Conservation (phyloP, 495 filamentous ascomycete genomes). For the Talaromyces borbonicus region DNA sequence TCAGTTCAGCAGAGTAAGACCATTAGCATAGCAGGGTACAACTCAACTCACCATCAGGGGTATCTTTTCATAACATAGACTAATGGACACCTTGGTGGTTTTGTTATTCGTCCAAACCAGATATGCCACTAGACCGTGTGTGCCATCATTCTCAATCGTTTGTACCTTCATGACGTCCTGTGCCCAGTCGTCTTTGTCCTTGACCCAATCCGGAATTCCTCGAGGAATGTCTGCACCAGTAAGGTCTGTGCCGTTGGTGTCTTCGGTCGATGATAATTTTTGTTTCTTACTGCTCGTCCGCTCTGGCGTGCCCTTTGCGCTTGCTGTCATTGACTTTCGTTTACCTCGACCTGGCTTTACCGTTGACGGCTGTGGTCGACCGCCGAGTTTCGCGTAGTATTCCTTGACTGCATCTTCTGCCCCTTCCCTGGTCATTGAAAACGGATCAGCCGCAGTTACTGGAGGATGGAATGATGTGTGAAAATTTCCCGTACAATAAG, state of each 20-base stretch:
- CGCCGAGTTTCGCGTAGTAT: slow-evolving; percentile 49
- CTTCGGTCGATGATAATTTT: slow-evolving; percentile 26
- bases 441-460: slow-evolving; percentile 10
- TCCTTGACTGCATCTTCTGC: slow-evolving; percentile 42
- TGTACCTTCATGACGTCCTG: slow-evolving; percentile 42
- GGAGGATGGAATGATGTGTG: neutral
- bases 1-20: neutral
- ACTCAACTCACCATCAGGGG: slow-evolving; percentile 22
- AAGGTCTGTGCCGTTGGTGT: slow-evolving; percentile 18
- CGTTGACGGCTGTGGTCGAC: slow-evolving; percentile 34
- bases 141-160: slow-evolving; percentile 44
- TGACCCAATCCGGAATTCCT: slow-evolving; percentile 28
- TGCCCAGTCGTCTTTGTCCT: slow-evolving; percentile 49
- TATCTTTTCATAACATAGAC: slow-evolving; percentile 32
- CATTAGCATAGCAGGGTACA: too few species aligned
- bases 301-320: slow-evolving; percentile 13
- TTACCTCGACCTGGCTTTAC: slow-evolving; percentile 10
- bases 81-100: slow-evolving; percentile 26
- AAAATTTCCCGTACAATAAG: slow-evolving; percentile 29
- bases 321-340: slow-evolving; percentile 11
- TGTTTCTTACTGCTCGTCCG: slow-evolving; percentile 18
- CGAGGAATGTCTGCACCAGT: slow-evolving; percentile 5
- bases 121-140: slow-evolving; percentile 34
- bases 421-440: slow-evolving; percentile 27
- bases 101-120: slow-evolving; percentile 47